Evolutionary conservation across 75 land plant genomes (phyloP).

Genomic region (Cunninghamia lanceolata): DNA sequence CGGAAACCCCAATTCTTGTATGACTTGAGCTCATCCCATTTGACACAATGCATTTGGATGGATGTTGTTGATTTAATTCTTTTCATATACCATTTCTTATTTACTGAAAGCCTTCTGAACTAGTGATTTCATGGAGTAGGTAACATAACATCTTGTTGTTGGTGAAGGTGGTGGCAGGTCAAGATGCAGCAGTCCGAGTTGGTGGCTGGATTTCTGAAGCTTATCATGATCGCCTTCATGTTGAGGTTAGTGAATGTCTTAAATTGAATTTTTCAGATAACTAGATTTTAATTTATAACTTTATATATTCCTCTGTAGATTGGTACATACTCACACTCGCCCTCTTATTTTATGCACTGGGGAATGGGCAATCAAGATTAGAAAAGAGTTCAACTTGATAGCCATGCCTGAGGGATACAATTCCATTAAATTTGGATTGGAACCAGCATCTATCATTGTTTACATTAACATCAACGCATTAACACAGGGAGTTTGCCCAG

Average conservation of each 20-base stretch:
- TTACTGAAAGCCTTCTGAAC: neutral
- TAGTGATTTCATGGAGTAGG: neutral
- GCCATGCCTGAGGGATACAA: neutral
- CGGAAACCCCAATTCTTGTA: neutral
- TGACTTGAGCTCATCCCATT: neutral
- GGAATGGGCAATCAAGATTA: neutral
- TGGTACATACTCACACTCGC: neutral
- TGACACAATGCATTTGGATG: neutral
- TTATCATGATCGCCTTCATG: slow-evolving; percentile 82
- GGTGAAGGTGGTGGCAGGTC: slow-evolving; percentile 80
- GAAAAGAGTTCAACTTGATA: too few species aligned
- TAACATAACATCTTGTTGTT: neutral
- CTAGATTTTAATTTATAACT: neutral
- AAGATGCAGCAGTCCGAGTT: slow-evolving; percentile 61
- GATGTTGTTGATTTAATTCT: neutral
- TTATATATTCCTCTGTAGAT: too few species aligned
- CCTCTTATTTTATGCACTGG: neutral
- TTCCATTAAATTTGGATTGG: neutral
- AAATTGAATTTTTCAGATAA: neutral
- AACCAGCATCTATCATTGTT: neutral
- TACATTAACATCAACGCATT: neutral
- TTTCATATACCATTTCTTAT: neutral
- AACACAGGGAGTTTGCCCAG: neutral
- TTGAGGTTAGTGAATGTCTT: slow-evolving; percentile 52
- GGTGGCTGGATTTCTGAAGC: slow-evolving; percentile 85